Evolutionary conservation across 306 rosid genomes (phyloP).

Genomic region (Senna tora): DNA sequence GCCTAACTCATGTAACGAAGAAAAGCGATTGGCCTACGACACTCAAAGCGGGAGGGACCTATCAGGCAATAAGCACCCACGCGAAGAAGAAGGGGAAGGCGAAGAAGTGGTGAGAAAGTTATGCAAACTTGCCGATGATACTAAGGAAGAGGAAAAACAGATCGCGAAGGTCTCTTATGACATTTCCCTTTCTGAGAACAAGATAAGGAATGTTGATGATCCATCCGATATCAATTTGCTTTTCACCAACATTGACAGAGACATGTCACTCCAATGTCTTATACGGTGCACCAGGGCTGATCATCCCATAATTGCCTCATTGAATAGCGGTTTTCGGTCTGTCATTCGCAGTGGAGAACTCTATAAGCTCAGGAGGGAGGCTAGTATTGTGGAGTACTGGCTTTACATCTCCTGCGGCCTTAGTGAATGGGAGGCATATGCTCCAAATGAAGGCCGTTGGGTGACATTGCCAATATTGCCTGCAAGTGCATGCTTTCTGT

Average conservation of each 20-base stretch:
- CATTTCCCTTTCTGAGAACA: slow-evolving; percentile 36
- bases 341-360: slow-evolving; percentile 59
- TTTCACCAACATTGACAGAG: slow-evolving; percentile 64
- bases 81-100: slow-evolving; percentile 51
- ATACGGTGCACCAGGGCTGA: slow-evolving; percentile 71
- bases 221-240: slow-evolving; percentile 57
- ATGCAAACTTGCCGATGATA: slow-evolving; percentile 49
- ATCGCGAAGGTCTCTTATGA: slow-evolving; percentile 31
- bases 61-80: slow-evolving; percentile 44
- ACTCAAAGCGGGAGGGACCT: slow-evolving; percentile 50
- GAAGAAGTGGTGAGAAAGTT: slow-evolving; percentile 44
- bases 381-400: slow-evolving; percentile 74
- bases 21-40: slow-evolving; percentile 65
- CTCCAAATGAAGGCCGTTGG: slow-evolving; percentile 57
- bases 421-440: slow-evolving; percentile 81
- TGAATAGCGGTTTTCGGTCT: slow-evolving; percentile 63
- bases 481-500: slow-evolving; percentile 68
- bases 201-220: slow-evolving; percentile 39
- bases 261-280: slow-evolving; percentile 67
- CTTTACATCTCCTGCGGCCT: slow-evolving; percentile 77
- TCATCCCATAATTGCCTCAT: slow-evolving; percentile 57
- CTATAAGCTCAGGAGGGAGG: slow-evolving; percentile 57
- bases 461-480: slow-evolving; percentile 70
- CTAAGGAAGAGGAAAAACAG: slow-evolving; percentile 29
- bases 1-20: slow-evolving; percentile 69